Percentiles rank a stretch among this genome's conserved stretches.
Evolutionary conservation across 1,284 basidiomycete species (phyloP).

Genomic region (Sanghuangporus baumii): DNA sequence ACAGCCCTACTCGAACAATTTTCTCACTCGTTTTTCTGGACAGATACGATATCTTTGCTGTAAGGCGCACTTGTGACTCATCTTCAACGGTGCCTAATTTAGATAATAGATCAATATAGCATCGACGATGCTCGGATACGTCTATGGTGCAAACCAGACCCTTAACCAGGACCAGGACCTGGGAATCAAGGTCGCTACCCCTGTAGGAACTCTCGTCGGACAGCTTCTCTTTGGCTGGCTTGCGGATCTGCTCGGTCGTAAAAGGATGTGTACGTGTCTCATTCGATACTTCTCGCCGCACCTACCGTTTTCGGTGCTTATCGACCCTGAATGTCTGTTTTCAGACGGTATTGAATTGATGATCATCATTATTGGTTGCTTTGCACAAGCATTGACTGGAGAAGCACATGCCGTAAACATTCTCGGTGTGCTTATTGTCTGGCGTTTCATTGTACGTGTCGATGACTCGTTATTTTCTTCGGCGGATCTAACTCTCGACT

Average conservation of each 20-base stretch:
- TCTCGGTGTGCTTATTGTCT: constrained; percentile 54
- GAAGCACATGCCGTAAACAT: constrained; percentile 50
- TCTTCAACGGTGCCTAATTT: background rate
- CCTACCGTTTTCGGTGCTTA: background rate
- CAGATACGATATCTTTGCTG: constrained; percentile 42
- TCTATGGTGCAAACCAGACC: constrained; percentile 38
- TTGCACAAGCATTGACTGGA: constrained; percentile 44
- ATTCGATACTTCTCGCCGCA: background rate
- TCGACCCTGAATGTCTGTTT: constrained; percentile 22
- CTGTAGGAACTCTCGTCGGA: constrained; percentile 41
- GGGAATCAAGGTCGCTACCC: constrained; percentile 59
- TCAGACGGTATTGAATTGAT: constrained; percentile 56
- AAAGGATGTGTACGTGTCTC: constrained; percentile 57
- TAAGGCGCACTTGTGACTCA: background rate
- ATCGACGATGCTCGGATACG: constrained; percentile 50
- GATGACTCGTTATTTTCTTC: background rate
- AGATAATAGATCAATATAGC: constrained; percentile 45
- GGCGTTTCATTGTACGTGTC: constrained; percentile 38
- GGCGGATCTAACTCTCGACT: constrained; percentile 12
- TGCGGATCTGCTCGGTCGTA: constrained; percentile 66
- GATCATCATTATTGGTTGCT: constrained; percentile 48
- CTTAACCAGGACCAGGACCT: constrained; percentile 53
- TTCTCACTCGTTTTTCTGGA: background rate
- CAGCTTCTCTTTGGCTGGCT: constrained; percentile 71
- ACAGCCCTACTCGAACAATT: background rate